Conservation (phyloP, 1,139 yeast species). For the Candida frijolesensis region DNA sequence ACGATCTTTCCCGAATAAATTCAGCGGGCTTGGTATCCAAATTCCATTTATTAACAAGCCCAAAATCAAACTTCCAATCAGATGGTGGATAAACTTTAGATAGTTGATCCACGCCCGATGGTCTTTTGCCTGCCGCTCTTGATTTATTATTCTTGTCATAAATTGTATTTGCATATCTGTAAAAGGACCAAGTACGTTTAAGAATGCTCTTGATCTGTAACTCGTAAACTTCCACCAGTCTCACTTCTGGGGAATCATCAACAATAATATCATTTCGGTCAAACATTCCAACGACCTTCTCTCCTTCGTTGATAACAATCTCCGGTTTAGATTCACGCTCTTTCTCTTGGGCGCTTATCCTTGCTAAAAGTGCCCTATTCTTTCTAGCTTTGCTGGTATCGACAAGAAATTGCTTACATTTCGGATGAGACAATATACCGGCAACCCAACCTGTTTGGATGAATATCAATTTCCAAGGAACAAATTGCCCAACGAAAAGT, state of each 20-base stretch:
- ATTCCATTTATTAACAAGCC: constrained; percentile 63
- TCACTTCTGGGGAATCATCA: constrained; percentile 66
- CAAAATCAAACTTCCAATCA: constrained; percentile 71
- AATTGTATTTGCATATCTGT: constrained; percentile 36
- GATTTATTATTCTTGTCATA: constrained; percentile 55
- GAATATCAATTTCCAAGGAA: constrained; percentile 68
- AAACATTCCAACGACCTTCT: constrained; percentile 20
- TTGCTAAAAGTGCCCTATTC: constrained; percentile 3
- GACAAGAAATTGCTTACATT: constrained; percentile 37
- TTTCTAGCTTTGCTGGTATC: constrained; percentile 18
- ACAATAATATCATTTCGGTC: constrained; percentile 57
- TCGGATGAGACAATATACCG: constrained; percentile 58
- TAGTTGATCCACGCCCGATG: constrained; percentile 63
- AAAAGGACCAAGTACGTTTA: constrained; percentile 57
- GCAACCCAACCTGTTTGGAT: constrained; percentile 59
- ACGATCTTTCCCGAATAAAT: constrained; percentile 56
- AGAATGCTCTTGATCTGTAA: constrained; percentile 67
- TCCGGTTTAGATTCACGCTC: constrained; percentile 13
- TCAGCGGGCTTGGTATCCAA: constrained; percentile 54
- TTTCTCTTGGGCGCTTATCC: constrained; percentile 1
- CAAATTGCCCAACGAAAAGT: constrained; percentile 57
- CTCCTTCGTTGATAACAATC: constrained; percentile 7
- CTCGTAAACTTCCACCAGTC: constrained; percentile 74
- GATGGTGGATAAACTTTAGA: constrained; percentile 65
- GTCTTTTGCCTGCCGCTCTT: constrained; percentile 60